phyloP scores from a whole-genome alignment of 257 asterid genomes.

The Fraxinus excelsior region DNA sequence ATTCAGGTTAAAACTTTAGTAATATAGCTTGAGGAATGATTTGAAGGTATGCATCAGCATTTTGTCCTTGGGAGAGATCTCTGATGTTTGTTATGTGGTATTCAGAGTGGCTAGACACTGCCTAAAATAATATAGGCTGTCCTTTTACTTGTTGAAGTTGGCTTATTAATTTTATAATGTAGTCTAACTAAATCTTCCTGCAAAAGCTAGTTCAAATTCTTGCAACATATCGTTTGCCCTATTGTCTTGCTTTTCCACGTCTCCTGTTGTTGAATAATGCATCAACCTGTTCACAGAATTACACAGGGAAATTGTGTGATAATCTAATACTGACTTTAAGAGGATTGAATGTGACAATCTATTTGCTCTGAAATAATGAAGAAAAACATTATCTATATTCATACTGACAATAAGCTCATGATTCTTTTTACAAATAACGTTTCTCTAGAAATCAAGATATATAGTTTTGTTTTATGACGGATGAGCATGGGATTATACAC shows the following conservation, averaged over 20 bases:
- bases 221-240: not conserved
- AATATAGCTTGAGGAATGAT: not conserved
- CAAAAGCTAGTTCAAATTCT: not conserved
- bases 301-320: not conserved
- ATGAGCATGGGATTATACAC: not conserved
- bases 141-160: not conserved
- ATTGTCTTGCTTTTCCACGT: not conserved
- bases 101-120: not conserved
- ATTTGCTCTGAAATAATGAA: not conserved
- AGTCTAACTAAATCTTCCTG: not conserved
- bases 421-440: not conserved
- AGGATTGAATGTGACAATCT: not conserved
- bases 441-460: not conserved
- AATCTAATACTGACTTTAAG: not conserved
- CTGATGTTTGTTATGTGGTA: not conserved
- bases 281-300: not conserved
- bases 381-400: not conserved
- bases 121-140: not conserved
- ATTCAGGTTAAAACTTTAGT: not conserved
- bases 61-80: not conserved
- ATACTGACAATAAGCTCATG: not conserved
- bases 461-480: not conserved
- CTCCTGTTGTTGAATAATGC: not conserved
- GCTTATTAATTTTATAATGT: not conserved
- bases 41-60: not conserved